Base-by-base conservation (phyloP, 2,329 filamentous ascomycete genomes). In the Penicillium brasilianum region DNA sequence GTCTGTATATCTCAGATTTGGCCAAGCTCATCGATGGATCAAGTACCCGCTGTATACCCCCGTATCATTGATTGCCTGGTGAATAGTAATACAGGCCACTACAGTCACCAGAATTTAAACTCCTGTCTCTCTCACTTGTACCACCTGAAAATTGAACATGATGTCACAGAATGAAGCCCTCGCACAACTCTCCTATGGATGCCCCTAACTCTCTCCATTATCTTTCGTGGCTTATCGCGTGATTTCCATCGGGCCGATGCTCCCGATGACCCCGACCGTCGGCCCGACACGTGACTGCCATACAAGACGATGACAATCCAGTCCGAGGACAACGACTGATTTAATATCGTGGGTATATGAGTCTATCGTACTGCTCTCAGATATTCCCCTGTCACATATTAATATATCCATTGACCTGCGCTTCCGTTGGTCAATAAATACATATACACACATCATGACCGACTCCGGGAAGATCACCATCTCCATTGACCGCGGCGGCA, bases 401-500 rank as follows among this genome's bases (percentile, higher is more conserved):
- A 18, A 20, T 25, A 28, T 43, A 7, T 10, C 18, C 32, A 53
- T 55, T 39, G 13, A 32, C 41, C 44, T 13, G 30, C 41, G 44
- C 8, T 36, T n/a, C 25, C 36, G 28, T 37, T 34, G 52, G 16
- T 32, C 25, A 28, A 41, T 14, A 32, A 39, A 36, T 25, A 32
- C 16, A 49, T 30, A 32, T 20, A 48, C 11, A n/a, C 25, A 48
- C 44, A 48, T 30, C 39, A 63, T 75, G 72, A 60, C 68, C 48
- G 64, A 65, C 36, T 55, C 66, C n/a, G 70, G 66, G 58, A 76
- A 74, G 63, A 69, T 76, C 32, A 76, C 74, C 6, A 76, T 76
- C 55, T 76, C 73, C 20, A 76, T 76, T 41, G 77, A 79, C 57
- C 70, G 77, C n/a, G 77, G 77, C 30, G 77, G 77, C 18, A 78